Evolutionary conservation across 2,329 filamentous ascomycete species (phyloP), one percentile per base, ranked within the genome.

Genomic region (Rhynchosporium agropyri): DNA sequence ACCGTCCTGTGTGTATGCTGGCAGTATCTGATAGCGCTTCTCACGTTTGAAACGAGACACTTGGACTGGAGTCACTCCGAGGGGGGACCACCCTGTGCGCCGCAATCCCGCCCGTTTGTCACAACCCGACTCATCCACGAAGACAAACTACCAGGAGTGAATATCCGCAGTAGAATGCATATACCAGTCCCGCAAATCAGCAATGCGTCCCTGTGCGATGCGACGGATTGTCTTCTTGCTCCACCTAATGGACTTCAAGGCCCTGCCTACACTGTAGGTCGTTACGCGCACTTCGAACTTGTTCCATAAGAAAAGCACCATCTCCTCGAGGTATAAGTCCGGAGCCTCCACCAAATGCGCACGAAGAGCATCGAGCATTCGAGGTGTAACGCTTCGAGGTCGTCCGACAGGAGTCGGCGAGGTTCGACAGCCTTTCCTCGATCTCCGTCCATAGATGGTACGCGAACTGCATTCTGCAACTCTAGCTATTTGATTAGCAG

Each of bases 11-110:
- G 68, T 49, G 61, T 71, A 73, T 20, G 67, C 68, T 15, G 67
- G 68, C n/a, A 73, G 57, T 8, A 74, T 72, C 45, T 72, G 68
- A 48, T 69, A 69, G 58, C 67, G 63, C 20, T 64, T 61, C 4
- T 61, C 69, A 42, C 69, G 67, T n/a, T 71, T 9, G 40, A 43
- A 43, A 9, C n/a, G 40, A 15, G 40, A 9, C 4, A 43, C 40
- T 12, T 43, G 40, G 40, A 15, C n/a, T 4, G 40, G 40, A 12
- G 40, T 43, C 10, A 12, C 40, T 3, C 40, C 40, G n/a, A 43
- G 40, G 10, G 40, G 40, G n/a, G 40, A 49, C 50, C 50, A 54
- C 9, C 50, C 50, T 20, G 50, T 54, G 12, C 50, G 50, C 28
- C 50, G 33, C 8, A 28, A 29, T 20, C 50, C 50, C 5, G 26